Evolutionary conservation across 2,329 filamentous ascomycete genomes (phyloP).

Genomic region (Aschersonia sp.): DNA sequence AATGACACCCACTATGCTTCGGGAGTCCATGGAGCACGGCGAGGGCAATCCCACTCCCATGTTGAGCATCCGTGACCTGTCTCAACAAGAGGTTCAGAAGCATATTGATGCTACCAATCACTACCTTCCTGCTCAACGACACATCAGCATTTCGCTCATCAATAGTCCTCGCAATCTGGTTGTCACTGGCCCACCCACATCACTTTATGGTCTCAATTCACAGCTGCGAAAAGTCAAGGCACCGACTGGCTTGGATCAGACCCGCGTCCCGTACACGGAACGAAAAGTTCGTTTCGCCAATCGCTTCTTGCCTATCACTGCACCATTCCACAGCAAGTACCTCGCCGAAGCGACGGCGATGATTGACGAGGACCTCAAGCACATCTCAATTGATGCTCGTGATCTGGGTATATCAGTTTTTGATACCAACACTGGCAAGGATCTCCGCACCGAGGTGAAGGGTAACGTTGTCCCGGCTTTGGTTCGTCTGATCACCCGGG

Average conservation of each 20-base stretch:
- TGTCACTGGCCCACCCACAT: slow-evolving; percentile 89
- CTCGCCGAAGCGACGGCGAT: slow-evolving; percentile 67
- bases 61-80: slow-evolving; percentile 91
- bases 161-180: slow-evolving; percentile 97
- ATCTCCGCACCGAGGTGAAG: slow-evolving; percentile 55
- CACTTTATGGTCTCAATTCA: slow-evolving; percentile 88
- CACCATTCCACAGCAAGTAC: slow-evolving; percentile 96
- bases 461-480: slow-evolving; percentile 76
- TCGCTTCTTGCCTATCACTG: slow-evolving; percentile 92
- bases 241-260: slow-evolving; percentile 92
- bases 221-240: slow-evolving; percentile 95
- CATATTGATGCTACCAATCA: slow-evolving; percentile 96
- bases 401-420: slow-evolving; percentile 74
- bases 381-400: slow-evolving; percentile 59
- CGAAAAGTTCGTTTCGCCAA: slow-evolving; percentile 94
- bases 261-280: slow-evolving; percentile 83
- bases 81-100: slow-evolving; percentile 77
- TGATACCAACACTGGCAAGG: slow-evolving; percentile 77
- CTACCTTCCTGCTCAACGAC: slow-evolving; percentile 80
- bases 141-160: slow-evolving; percentile 88
- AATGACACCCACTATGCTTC: slow-evolving; percentile 75
- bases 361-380: slow-evolving; percentile 76
- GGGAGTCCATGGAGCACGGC: slow-evolving; percentile 85
- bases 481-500: slow-evolving; percentile 84
- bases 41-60: slow-evolving; percentile 95